Conservation (phyloP, 2,329 filamentous ascomycete species). For the Stemphylium lycopersici region DNA sequence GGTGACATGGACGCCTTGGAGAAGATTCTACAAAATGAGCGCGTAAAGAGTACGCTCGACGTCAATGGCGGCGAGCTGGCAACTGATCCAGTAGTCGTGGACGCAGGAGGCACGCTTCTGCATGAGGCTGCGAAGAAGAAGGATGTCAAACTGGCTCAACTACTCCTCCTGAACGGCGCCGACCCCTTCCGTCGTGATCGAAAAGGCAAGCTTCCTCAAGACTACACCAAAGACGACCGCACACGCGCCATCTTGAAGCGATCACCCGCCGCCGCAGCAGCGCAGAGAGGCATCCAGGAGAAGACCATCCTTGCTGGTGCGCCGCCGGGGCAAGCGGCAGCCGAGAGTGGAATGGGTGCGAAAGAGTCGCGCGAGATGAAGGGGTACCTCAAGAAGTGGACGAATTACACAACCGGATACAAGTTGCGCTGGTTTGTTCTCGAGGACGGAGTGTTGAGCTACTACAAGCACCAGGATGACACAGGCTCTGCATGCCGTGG, state of each 20-base stretch:
- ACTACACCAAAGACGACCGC: constrained; percentile 92
- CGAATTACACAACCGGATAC: constrained; percentile 96
- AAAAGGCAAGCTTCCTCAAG: constrained; percentile 93
- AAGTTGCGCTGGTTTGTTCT: constrained; percentile 97
- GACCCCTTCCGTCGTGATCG: constrained; percentile 95
- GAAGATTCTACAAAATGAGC: constrained; percentile 79
- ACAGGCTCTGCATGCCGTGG: constrained; percentile 94
- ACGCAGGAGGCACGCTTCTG: constrained; percentile 87
- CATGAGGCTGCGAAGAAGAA: constrained; percentile 91
- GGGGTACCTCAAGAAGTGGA: constrained; percentile 99
- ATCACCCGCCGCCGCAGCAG: constrained; percentile 91
- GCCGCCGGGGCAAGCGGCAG: constrained; percentile 63
- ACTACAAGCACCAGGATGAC: constrained; percentile 99
- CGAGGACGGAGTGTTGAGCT: constrained; percentile 95
- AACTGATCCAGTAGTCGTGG: constrained; percentile 76
- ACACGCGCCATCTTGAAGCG: constrained; percentile 89
- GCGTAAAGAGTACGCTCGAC: constrained; percentile 85
- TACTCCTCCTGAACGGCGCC: constrained; percentile 89
- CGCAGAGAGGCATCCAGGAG: constrained; percentile 94
- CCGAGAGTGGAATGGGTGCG: constrained; percentile 66
- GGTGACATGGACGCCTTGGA: constrained; percentile 80
- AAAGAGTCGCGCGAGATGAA: constrained; percentile 97
- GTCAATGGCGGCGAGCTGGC: constrained; percentile 91
- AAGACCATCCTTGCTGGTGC: constrained; percentile 89
- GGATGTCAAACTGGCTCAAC: constrained; percentile 85